phyloP scores from a whole-genome alignment of 2,329 filamentous ascomycete genomes.

The Moelleriella libera region DNA sequence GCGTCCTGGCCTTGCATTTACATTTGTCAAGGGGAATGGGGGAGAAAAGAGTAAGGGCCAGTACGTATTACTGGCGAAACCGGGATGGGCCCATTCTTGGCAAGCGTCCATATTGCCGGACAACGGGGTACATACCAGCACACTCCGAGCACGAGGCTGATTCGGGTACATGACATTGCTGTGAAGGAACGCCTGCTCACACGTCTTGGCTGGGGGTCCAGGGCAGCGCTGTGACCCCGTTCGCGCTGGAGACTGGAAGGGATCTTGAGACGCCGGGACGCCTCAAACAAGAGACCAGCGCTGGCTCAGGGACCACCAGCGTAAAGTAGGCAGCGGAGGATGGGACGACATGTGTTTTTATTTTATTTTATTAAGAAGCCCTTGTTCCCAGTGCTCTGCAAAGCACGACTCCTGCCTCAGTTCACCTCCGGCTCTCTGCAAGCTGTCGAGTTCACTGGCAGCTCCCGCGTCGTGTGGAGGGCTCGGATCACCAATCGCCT shows the following conservation, averaged over 20 bases:
- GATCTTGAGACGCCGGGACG: background rate
- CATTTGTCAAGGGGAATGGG: background rate
- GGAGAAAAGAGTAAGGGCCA: background rate
- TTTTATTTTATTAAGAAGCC: background rate
- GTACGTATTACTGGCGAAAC: background rate
- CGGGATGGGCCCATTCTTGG: background rate
- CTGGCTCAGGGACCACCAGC: background rate
- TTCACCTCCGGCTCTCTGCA: too few relatives aligned
- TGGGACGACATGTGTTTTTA: background rate
- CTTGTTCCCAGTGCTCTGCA: background rate
- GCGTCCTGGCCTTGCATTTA: background rate
- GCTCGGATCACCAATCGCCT: too few relatives aligned
- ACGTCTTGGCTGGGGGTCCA: background rate
- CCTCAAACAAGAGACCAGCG: background rate
- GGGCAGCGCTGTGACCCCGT: background rate
- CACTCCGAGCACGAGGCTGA: background rate
- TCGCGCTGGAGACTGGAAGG: background rate
- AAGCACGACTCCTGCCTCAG: too few relatives aligned
- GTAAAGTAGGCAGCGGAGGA: background rate
- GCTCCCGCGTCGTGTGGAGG: too few relatives aligned
- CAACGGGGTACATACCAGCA: too few relatives aligned
- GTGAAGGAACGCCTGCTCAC: background rate
- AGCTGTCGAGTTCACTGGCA: too few relatives aligned
- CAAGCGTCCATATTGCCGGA: too few relatives aligned
- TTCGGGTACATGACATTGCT: background rate